Evolutionary conservation across 2,329 filamentous ascomycete species (phyloP), one percentile per base, ranked within the genome.

Genomic region (Beauveria scarabaeidicola): DNA sequence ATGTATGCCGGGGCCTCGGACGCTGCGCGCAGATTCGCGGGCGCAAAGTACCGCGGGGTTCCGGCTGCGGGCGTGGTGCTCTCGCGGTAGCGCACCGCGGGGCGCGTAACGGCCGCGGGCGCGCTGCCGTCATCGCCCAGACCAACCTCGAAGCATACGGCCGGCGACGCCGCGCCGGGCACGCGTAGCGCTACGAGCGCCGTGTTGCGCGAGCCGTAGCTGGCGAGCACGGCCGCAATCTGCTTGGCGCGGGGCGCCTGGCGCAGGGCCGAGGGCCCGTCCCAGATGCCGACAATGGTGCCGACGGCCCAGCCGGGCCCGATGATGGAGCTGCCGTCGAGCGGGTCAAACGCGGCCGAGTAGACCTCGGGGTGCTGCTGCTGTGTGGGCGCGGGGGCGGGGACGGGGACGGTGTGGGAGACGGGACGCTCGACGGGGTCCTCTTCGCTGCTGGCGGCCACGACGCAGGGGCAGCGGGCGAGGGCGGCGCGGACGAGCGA

Each of bases 321-420:
- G 47, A 84, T 82, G 65, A 84, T 83, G 62, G 81, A 85, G 68
- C 80, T 83, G 11, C 84, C 84, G 64, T 87, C 84, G 0, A 87
- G 76, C 0, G 84, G 84, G 64, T 87, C 84, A 64, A 86, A 87
- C 0, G 82, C 83, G 9, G 85, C 70, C 0, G 82, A 79, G 69
- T 86, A 86, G 29, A 71, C 66, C 64, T 84, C 79, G 10, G 56
- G 52, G 19, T 13, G 32, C 15, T 54, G n/a, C 7, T 38, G 19
- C 8, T 36, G 32, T 13, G 32, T 36, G 11, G 32, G 32, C 32
- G 32, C 10, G 32, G 27, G 27, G 27, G 1, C 27, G 2, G 56
- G 36, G 3, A n/a, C 43, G 2, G 13, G 52, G 29, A 15, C 43
- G 46, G 38, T 54, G 59, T 67, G 62, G 41, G 62, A 44, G 56